Evolutionary conservation across 2,329 filamentous ascomycete species (phyloP).

Genomic region (Saccharata proteae): DNA sequence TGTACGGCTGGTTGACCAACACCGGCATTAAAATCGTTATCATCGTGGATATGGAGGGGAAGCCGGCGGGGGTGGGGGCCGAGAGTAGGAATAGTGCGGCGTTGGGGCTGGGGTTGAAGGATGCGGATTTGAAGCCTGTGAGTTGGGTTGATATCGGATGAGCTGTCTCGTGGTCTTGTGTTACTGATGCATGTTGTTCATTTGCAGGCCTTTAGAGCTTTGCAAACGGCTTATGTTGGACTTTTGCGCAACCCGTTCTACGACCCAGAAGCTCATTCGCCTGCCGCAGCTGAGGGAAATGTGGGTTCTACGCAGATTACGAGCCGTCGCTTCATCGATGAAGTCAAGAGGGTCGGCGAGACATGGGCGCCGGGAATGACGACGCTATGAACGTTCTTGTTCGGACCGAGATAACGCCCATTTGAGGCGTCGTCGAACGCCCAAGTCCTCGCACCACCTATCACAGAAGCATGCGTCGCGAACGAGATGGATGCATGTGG

Average conservation of each 20-base stretch:
- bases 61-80: slow-evolving; percentile 31
- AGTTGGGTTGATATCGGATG: slow-evolving; percentile 17
- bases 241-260: slow-evolving; percentile 93
- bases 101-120: slow-evolving; percentile 64
- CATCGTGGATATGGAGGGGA: slow-evolving; percentile 80
- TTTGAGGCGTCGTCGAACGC: no score
- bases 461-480: no score
- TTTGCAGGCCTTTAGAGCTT: slow-evolving; percentile 64
- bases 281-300: slow-evolving; percentile 34
- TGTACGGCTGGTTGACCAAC: slow-evolving; percentile 95
- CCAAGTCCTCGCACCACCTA: no score
- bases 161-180: not conserved
- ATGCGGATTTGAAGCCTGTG: slow-evolving; percentile 78
- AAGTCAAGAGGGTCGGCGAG: slow-evolving; percentile 78
- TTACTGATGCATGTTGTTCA: not conserved
- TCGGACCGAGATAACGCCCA: no score
- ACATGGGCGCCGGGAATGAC: slow-evolving; percentile 65
- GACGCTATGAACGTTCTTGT: no score
- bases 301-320: slow-evolving; percentile 55
- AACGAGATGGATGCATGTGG: no score
- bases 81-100: slow-evolving; percentile 30
- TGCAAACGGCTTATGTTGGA: slow-evolving; percentile 85
- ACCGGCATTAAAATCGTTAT: slow-evolving; percentile 86
- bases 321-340: slow-evolving; percentile 66
- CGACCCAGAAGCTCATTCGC: slow-evolving; percentile 71